Evolutionary conservation across 2,329 filamentous ascomycete species (phyloP), one percentile per base, ranked within the genome.

Genomic region (Aspergillus spinulosporus): DNA sequence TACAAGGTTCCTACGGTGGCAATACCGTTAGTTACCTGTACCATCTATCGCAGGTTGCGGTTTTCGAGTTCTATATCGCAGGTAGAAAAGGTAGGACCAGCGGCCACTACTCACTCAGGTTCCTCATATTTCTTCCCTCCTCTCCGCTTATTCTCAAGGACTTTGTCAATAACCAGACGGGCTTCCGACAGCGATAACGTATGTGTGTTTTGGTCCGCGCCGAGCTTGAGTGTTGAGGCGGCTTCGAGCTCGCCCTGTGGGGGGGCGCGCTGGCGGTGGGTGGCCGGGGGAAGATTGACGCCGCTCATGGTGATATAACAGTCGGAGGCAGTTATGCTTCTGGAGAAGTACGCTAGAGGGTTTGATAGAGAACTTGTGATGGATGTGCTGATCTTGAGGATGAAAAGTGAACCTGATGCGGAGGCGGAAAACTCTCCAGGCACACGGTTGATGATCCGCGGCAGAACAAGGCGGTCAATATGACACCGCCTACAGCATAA

Each of bases 111-210:
- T 71, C 82, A 92, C 88, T 90, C 90, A 60, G 87, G 92, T 80
- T 90, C 89, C 73, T 90, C 90, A 49, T 91, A 83, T 69, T 92
- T 90, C 76, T 92, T 92, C 66, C 87, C 85, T 66, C 90, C 88
- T 66, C 88, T 87, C 64, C 87, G 84, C 62, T 91, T 85, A 77
- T 93, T 90, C 60, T 88, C 82, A 62, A 94, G 85, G 49, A 97
- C 87, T 60, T 92, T 92, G 70, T 93, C 93, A 68, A 99, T 90
- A 69, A 99, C 89, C 49, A 96, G 84, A 65, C 91, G 85, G 1
- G 94, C 92, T 77, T 97, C 94, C 36, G 91, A 96, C 52, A 97
- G 84, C 45, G 92, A 96, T 60, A 99, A 82, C 4, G 92, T 93
- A 71, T 94, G 91, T 64, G 95, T 92, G 69, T 93, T 82, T 67